These are phyloP conservation scores for Metschnikowia proteae DNA, from an alignment of 805 yeast genomes.

Conservation along the genomic window DNA sequence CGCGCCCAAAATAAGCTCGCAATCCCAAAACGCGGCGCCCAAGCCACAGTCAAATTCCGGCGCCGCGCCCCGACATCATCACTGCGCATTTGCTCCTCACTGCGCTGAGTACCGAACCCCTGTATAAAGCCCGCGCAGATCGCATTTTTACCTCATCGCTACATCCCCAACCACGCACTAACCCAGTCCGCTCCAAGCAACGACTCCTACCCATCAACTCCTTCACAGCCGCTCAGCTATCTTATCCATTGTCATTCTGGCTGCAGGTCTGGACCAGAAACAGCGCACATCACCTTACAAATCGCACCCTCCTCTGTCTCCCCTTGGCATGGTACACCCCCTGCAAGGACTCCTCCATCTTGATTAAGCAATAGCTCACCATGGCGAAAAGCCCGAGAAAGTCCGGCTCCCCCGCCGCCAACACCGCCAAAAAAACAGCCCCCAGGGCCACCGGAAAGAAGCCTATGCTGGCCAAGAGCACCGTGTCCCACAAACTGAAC, in stretches of 20 bases:
- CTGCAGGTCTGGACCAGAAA: too few relatives aligned
- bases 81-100: background rate
- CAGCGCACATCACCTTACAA: too few relatives aligned
- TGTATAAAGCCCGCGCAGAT: conserved; percentile 7
- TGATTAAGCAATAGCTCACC: background rate
- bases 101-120: background rate
- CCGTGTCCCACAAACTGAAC: conserved; percentile 12
- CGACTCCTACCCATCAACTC: too few relatives aligned
- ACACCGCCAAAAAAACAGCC: background rate
- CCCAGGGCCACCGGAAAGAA: background rate
- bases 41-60: too few relatives aligned
- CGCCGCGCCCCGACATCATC: too few relatives aligned
- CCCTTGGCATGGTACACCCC: background rate
- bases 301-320: background rate
- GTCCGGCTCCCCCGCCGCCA: conserved; percentile 8
- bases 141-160: conserved; percentile 16
- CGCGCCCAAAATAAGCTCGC: too few relatives aligned
- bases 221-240: too few relatives aligned
- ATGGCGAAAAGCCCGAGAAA: conserved; percentile 37
- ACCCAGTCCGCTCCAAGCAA: too few relatives aligned
- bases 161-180: background rate
- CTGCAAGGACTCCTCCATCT: background rate
- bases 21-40: too few relatives aligned
- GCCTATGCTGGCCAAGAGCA: conserved; percentile 2
- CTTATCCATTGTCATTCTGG: too few relatives aligned